These are phyloP conservation scores for Laetiporus sulphureus DNA, from an alignment of 1,284 basidiomycete species.

Conservation along the genomic window DNA sequence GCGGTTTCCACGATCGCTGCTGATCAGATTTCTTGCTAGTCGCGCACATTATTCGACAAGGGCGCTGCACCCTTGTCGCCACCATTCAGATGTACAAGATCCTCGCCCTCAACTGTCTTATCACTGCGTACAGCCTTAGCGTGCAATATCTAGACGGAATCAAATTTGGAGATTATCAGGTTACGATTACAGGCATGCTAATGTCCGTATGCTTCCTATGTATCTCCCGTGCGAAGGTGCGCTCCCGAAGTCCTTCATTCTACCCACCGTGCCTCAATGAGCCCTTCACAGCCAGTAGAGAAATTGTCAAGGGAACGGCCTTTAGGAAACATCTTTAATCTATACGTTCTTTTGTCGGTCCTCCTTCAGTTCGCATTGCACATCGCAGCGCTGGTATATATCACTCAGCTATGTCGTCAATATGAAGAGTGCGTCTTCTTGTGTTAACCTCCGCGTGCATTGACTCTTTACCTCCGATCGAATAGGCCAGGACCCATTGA, in stretches of 20 bases:
- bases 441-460: constrained; percentile 1
- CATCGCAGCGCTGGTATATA: constrained; percentile 84
- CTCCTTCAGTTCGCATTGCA: constrained; percentile 89
- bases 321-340: constrained; percentile 90
- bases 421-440: constrained; percentile 64
- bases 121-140: constrained; percentile 92
- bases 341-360: constrained; percentile 89
- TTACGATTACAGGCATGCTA: constrained; percentile 89
- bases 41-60: constrained; percentile 93
- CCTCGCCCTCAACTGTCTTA: constrained; percentile 90
- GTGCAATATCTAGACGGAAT: constrained; percentile 96
- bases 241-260: no score
- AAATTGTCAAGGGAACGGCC: constrained; percentile 88
- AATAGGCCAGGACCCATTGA: constrained; percentile 75
- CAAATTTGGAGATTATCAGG: constrained; percentile 96
- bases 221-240: constrained; percentile 91
- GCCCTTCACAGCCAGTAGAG: constrained; percentile 86
- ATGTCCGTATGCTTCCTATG: constrained; percentile 98
- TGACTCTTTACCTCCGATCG: constrained; percentile 11
- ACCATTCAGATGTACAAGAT: constrained; percentile 99
- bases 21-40: constrained; percentile 43
- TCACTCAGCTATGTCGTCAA: constrained; percentile 75
- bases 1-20: no score
- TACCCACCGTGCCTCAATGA: no score
- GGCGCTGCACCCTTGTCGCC: constrained; percentile 92